Conservation (phyloP, 1,284 basidiomycete species). For the Sanghuangporus weigelae region DNA sequence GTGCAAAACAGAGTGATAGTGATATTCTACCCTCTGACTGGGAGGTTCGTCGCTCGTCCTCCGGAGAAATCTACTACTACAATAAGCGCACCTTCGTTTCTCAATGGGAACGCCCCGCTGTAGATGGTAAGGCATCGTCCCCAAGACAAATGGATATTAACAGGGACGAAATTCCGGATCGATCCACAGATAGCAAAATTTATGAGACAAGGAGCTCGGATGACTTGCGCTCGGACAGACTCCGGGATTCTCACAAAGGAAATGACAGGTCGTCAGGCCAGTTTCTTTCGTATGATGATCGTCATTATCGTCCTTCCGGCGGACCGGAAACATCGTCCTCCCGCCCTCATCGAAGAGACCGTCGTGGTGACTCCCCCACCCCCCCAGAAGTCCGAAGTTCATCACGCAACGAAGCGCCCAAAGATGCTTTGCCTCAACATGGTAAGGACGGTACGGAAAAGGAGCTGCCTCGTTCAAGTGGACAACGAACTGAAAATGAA, state of each 20-base stretch:
- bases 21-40: slow-evolving; percentile 52
- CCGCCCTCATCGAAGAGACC: neutral
- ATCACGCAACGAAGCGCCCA: neutral
- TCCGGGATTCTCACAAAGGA: neutral
- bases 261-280: neutral
- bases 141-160: neutral
- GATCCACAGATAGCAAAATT: neutral
- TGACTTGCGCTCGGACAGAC: slow-evolving; percentile 3
- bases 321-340: neutral
- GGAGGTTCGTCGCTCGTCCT: slow-evolving; percentile 42
- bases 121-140: slow-evolving; percentile 12
- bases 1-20: slow-evolving; percentile 15
- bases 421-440: neutral
- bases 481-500: neutral
- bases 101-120: slow-evolving; percentile 50
- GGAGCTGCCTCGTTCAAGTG: neutral
- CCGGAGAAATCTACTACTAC: slow-evolving; percentile 50
- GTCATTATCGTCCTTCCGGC: slow-evolving; percentile 14
- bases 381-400: neutral
- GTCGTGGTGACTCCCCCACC: slow-evolving; percentile 1
- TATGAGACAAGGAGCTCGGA: neutral
- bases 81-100: slow-evolving; percentile 52
- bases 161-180: neutral
- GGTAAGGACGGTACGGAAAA: neutral
- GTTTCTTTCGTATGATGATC: slow-evolving; percentile 7